These are phyloP conservation scores for Nicotiana tomentosiformis DNA, from an alignment of 257 asterid genomes.

Conservation along the genomic window DNA sequence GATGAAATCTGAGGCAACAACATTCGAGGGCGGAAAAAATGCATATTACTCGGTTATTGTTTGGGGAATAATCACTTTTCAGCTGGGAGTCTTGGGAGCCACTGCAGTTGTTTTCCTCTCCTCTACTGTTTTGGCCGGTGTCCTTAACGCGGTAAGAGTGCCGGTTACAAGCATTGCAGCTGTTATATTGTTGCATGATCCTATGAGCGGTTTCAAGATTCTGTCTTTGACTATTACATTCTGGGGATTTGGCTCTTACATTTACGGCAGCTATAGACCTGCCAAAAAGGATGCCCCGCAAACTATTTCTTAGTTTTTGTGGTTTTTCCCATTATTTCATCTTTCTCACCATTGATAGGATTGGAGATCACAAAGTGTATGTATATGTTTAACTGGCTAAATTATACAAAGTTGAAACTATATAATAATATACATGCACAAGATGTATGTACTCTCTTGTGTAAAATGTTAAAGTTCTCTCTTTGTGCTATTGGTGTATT, in stretches of 20 bases:
- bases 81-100: constrained; percentile 75
- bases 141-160: constrained; percentile 81
- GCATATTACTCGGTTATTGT: constrained; percentile 51
- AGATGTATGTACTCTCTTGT: background rate
- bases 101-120: constrained; percentile 74
- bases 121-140: constrained; percentile 84
- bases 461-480: background rate
- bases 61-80: constrained; percentile 76
- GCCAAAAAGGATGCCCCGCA: constrained; percentile 24
- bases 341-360: background rate
- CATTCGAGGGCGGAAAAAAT: constrained; percentile 54
- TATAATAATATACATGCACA: background rate
- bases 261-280: constrained; percentile 53
- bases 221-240: constrained; percentile 61
- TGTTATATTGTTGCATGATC: constrained; percentile 55
- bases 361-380: background rate
- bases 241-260: constrained; percentile 86
- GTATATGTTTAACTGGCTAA: background rate
- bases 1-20: constrained; percentile 57
- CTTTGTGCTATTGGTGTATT: background rate
- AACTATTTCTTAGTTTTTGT: background rate
- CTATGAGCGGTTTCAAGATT: constrained; percentile 96
- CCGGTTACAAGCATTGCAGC: constrained; percentile 85
- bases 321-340: background rate
- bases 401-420: background rate